Conservation (phyloP, 2,329 filamentous ascomycete species). For the Microcyclosporella mali region DNA sequence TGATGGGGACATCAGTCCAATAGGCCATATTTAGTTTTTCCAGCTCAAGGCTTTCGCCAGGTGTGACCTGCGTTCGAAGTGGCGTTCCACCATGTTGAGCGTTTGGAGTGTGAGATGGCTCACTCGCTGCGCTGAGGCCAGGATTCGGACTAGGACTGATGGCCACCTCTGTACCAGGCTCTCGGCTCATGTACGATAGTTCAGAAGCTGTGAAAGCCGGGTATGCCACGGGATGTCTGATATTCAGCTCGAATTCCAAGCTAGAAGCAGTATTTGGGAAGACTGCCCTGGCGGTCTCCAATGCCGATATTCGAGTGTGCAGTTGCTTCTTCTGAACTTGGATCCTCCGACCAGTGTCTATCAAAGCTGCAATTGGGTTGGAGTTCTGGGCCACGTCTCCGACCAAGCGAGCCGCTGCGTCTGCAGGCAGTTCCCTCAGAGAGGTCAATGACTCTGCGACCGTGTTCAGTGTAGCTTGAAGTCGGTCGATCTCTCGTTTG, state of each 20-base stretch:
- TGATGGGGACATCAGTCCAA: constrained; percentile 6
- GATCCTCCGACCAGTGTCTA: constrained; percentile 3
- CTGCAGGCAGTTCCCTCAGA: constrained; percentile 3
- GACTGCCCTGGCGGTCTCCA: constrained; percentile 3
- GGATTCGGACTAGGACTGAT: background rate
- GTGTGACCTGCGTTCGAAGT: background rate
- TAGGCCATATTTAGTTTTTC: background rate
- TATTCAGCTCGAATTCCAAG: constrained; percentile 6
- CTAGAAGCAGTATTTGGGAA: constrained; percentile 6
- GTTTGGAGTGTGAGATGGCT: background rate
- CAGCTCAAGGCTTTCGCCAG: background rate
- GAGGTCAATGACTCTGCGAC: constrained; percentile 4
- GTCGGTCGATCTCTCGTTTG: constrained; percentile 5
- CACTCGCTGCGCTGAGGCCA: background rate
- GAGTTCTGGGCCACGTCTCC: background rate
- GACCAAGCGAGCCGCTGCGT: constrained; percentile 2
- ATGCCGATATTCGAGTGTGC: constrained; percentile 1
- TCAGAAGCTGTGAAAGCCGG: constrained; percentile 1
- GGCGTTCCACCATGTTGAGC: background rate
- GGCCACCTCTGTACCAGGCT: background rate
- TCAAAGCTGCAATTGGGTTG: constrained; percentile 2
- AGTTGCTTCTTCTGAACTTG: constrained; percentile 3
- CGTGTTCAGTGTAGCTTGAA: constrained; percentile 2
- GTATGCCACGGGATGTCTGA: constrained; percentile 3
- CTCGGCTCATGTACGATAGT: background rate